These are phyloP conservation scores for Yamadazyma blattariae DNA, from an alignment of 1,139 yeast genomes.

Conservation along the genomic window DNA sequence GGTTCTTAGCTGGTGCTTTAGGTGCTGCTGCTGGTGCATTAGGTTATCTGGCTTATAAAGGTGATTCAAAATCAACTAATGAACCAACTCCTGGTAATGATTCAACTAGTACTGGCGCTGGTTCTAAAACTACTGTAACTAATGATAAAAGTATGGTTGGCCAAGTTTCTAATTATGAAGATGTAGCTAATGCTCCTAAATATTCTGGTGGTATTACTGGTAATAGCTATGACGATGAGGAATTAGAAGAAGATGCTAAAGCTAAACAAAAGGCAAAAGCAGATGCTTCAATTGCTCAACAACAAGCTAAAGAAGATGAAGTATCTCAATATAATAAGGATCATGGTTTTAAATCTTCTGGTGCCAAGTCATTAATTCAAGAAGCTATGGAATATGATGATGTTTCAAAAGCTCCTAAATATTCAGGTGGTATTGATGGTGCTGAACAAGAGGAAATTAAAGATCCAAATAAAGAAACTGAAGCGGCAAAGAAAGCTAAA, in stretches of 20 bases:
- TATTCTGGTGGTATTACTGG: constrained; percentile 1
- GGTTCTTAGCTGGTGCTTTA: constrained; percentile 17
- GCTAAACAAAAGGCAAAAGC: constrained; percentile 8
- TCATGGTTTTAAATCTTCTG: constrained; percentile 21
- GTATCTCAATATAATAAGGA: constrained; percentile 27
- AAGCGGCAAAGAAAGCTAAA: constrained; percentile 8
- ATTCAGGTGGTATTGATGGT: neutral
- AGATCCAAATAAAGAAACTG: constrained; percentile 3
- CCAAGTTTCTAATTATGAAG: neutral
- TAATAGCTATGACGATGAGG: neutral
- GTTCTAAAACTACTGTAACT: neutral
- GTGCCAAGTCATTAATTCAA: constrained; percentile 25
- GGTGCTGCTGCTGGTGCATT: constrained; percentile 25
- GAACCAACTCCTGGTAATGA: constrained; percentile 5
- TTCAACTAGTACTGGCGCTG: constrained; percentile 4
- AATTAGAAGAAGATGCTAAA: constrained; percentile 4
- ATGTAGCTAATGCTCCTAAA: constrained; percentile 6
- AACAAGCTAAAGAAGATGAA: constrained; percentile 19
- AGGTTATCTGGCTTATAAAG: constrained; percentile 12
- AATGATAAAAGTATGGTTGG: constrained; percentile 2
- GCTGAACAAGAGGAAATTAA: neutral
- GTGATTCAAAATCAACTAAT: neutral
- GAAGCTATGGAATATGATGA: constrained; percentile 17
- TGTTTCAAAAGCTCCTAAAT: constrained; percentile 2
- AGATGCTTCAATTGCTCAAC: constrained; percentile 4